Evolutionary conservation across 148 eudicot species (phyloP).

Genomic region (Salicornia ramosissima): DNA sequence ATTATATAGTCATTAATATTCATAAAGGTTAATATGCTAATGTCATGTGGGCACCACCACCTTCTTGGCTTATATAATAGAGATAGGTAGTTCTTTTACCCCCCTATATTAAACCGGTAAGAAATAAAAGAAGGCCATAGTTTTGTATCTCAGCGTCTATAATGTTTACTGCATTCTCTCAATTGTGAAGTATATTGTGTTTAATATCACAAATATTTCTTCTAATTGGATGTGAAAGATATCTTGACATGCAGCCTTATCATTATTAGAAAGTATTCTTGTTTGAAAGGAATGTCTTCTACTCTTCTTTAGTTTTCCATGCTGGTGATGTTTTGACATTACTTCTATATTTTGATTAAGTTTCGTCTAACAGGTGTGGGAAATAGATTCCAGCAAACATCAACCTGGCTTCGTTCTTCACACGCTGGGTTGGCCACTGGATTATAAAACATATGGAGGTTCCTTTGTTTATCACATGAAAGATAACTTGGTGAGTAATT

Average conservation of each 20-base stretch:
- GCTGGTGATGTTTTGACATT: neutral
- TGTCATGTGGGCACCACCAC: too few species aligned
- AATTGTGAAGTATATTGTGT: neutral
- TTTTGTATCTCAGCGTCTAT: neutral
- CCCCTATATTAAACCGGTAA: too few species aligned
- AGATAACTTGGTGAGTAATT: constrained; percentile 62
- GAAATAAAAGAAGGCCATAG: too few species aligned
- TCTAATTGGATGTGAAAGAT: neutral
- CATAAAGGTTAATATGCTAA: too few species aligned
- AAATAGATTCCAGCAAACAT: constrained; percentile 72
- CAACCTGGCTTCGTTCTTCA: constrained; percentile 81
- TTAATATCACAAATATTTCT: neutral
- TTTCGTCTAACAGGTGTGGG: constrained; percentile 69
- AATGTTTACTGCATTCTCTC: neutral
- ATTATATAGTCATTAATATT: too few species aligned
- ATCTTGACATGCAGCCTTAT: constrained; percentile 1
- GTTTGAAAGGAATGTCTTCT: neutral
- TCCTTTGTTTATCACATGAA: constrained; percentile 95
- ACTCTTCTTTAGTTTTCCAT: neutral
- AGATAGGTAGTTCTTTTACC: too few species aligned
- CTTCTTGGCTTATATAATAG: too few species aligned
- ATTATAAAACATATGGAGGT: constrained; percentile 84
- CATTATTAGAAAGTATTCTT: neutral
- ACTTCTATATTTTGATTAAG: constrained; percentile 1
- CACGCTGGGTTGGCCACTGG: constrained; percentile 96